Percentiles rank a stretch among this genome's conserved stretches.
Conservation (phyloP, 495 filamentous ascomycete species). For the Margaritispora aquatica region DNA sequence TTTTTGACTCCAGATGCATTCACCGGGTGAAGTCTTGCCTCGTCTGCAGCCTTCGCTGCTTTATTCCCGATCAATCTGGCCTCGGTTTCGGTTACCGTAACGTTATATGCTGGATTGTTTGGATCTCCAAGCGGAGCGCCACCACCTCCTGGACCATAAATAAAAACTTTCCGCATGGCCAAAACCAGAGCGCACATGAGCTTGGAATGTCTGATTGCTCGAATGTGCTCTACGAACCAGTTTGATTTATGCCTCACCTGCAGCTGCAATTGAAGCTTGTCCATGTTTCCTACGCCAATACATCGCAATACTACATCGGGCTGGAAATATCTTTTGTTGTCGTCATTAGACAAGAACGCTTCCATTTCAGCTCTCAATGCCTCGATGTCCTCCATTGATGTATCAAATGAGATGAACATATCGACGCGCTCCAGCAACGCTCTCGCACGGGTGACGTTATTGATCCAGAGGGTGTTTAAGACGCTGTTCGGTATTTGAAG, state of each 20-base stretch:
- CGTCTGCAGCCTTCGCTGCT: constrained; percentile 1
- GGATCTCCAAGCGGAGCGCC: constrained; percentile 45
- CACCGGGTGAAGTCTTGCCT: constrained; percentile 1
- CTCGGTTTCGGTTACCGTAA: constrained; percentile 48
- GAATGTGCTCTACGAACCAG: constrained; percentile 70
- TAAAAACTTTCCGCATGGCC: constrained; percentile 62
- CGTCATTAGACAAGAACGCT: constrained; percentile 47
- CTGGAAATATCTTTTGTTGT: constrained; percentile 73
- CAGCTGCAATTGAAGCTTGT: constrained; percentile 61
- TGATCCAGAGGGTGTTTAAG: constrained; percentile 70
- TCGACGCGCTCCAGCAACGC: constrained; percentile 65
- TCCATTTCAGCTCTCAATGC: constrained; percentile 59
- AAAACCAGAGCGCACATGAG: constrained; percentile 76
- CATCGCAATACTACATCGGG: constrained; percentile 59
- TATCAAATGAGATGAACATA: constrained; percentile 61
- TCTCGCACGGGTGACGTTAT: constrained; percentile 69
- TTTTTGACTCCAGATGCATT: not conserved
- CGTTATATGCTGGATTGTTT: constrained; percentile 52
- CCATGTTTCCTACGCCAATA: constrained; percentile 59
- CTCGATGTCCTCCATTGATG: constrained; percentile 65
- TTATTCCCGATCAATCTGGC: constrained; percentile 25
- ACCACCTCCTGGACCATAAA: constrained; percentile 57
- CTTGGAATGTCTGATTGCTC: constrained; percentile 65
- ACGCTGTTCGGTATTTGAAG: constrained; percentile 73
- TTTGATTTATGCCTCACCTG: constrained; percentile 53